Conservation (phyloP, 108 stramenopile genomes). For the Pseudonitzschia pungens region DNA sequence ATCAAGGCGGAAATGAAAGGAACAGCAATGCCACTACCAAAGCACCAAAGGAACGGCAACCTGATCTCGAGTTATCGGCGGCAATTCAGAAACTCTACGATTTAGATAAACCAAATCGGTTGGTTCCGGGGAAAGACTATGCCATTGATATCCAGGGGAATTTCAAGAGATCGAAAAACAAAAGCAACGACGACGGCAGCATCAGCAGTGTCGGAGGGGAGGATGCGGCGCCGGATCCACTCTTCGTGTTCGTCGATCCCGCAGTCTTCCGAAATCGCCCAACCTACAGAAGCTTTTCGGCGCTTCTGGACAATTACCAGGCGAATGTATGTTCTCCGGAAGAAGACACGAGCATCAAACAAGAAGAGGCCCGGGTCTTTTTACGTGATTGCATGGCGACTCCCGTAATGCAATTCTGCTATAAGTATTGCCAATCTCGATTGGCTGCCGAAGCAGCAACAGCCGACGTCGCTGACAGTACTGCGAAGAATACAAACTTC, state of each 20-base stretch:
- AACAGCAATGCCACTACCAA: neutral
- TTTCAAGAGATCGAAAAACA: neutral
- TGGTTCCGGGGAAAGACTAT: conserved; percentile 60
- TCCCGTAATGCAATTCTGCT: conserved; percentile 87
- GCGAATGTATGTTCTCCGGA: conserved; percentile 61
- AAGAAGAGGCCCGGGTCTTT: conserved; percentile 60
- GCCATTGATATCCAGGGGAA: conserved; percentile 62
- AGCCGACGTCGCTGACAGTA: neutral
- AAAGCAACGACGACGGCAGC: neutral
- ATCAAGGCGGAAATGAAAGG: neutral
- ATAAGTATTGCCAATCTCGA: conserved; percentile 63
- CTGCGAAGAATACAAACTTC: neutral
- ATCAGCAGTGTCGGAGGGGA: conserved; percentile 11
- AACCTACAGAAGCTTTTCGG: conserved; percentile 79
- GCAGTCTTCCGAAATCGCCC: conserved; percentile 52
- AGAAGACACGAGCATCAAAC: conserved; percentile 55
- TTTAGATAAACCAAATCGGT: conserved; percentile 60
- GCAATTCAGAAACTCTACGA: conserved; percentile 73
- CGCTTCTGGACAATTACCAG: conserved; percentile 85
- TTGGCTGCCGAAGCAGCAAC: conserved; percentile 51
- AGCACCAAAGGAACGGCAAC: neutral
- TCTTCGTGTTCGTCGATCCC: conserved; percentile 66
- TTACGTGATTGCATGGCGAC: conserved; percentile 76
- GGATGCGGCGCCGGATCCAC: conserved; percentile 74
- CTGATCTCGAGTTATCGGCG: neutral